Evolutionary conservation across 495 filamentous ascomycete species (phyloP), one percentile per base, ranked within the genome.

Genomic region (Oleoguttula mirabilis): DNA sequence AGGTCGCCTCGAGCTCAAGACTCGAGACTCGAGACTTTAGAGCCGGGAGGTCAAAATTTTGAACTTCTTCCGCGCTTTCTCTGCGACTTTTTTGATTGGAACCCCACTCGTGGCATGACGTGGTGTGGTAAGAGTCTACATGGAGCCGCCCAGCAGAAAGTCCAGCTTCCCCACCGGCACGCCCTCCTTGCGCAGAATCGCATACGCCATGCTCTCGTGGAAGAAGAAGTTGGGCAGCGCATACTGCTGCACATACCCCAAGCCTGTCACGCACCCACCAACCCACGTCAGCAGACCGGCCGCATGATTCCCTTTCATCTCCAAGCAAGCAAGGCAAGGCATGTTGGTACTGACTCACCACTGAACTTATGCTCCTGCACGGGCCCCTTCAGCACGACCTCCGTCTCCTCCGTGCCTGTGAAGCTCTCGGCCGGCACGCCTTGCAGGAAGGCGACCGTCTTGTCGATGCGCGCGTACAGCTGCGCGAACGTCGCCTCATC

Each of bases 401-500:
- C 34, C 33, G 63, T 41, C 3, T 45, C 43, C 11, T 61, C 62
- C 36, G 54, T 55, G 21, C 52, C 62, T 16, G 61, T 57, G 32
- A 71, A 32, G 1, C 42, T 33, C 36, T 67, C 62, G 42, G 54
- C 55, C 36, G 64, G 57, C 24, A 63, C 62, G 0, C 36, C 37
- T 39, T 62, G 50, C 3, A 75, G 51, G 10, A 57, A 39, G 21
- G 58, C 63, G n/a, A 60, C 48, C 20, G 64, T 59, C 51, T 60
- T 61, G 24, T 61, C 48, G 34, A 68, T 60, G 37, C 63, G 60
- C 17, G 42, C 59, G 31, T 65, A 54, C 38, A 66, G 55, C 16
- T 70, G 57, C 11, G 55, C 61, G 14, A 68, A 58, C 17, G 63
- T 67, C 32, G 55, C 57, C 43, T 57, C 48, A 17, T 59, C 60